Evolutionary conservation across 352 stramenopile species (phyloP).

Genomic region (Phytophthora sp.): DNA sequence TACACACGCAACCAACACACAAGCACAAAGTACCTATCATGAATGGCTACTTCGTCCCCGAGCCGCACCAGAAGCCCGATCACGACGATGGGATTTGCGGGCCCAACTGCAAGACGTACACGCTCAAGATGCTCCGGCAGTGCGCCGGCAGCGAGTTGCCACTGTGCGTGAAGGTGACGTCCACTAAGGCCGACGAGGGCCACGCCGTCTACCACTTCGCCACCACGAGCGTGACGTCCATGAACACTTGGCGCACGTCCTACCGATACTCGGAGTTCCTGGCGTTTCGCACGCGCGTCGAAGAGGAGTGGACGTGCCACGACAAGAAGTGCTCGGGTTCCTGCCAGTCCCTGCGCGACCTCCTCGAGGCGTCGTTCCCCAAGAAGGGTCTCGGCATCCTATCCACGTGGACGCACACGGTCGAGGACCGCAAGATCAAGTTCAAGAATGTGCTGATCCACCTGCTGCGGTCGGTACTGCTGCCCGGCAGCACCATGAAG

Average conservation of each 20-base stretch:
- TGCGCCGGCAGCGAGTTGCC: slow-evolving; percentile 47
- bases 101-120: slow-evolving; percentile 45
- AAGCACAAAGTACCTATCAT: slow-evolving; percentile 9
- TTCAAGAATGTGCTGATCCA: slow-evolving; percentile 74
- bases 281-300: slow-evolving; percentile 60
- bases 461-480: slow-evolving; percentile 66
- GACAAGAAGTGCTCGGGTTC: slow-evolving; percentile 61
- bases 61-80: slow-evolving; percentile 18
- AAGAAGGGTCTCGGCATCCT: slow-evolving; percentile 49
- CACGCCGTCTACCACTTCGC: slow-evolving; percentile 59
- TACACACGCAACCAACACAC: background rate
- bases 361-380: slow-evolving; percentile 64
- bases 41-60: slow-evolving; percentile 29
- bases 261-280: slow-evolving; percentile 77
- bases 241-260: slow-evolving; percentile 54
- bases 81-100: slow-evolving; percentile 7
- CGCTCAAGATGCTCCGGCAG: slow-evolving; percentile 49
- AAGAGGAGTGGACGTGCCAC: slow-evolving; percentile 65
- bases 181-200: slow-evolving; percentile 48
- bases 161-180: slow-evolving; percentile 50
- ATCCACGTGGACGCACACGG: slow-evolving; percentile 47
- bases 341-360: slow-evolving; percentile 72
- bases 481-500: slow-evolving; percentile 74
- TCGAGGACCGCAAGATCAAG: slow-evolving; percentile 60
- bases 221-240: slow-evolving; percentile 54